Evolutionary conservation across 345 rosid genomes (phyloP).

Genomic region (Sisymbrium irio): DNA sequence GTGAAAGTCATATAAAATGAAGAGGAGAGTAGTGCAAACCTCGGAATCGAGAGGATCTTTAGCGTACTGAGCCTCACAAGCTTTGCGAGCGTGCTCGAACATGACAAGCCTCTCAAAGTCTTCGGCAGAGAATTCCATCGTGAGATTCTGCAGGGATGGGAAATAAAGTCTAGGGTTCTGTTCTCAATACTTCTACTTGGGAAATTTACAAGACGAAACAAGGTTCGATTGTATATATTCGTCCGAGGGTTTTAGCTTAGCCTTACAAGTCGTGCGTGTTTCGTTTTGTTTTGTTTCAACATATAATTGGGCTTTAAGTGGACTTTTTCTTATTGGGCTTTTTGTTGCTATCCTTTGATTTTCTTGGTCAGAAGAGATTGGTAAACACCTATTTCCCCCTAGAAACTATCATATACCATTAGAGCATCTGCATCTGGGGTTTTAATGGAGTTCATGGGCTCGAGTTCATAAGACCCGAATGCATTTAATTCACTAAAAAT

Average conservation of each 20-base stretch:
- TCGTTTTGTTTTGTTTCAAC: not conserved
- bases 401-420: too few species aligned
- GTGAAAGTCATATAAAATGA: not conserved
- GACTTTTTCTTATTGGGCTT: not conserved
- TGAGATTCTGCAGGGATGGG: not conserved
- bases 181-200: not conserved
- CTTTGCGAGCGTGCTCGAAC: constrained; percentile 54
- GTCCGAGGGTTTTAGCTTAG: constrained; percentile 24
- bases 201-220: not conserved
- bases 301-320: not conserved
- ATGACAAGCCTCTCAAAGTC: constrained; percentile 56
- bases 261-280: not conserved
- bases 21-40: constrained; percentile 30
- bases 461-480: too few species aligned
- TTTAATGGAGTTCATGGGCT: too few species aligned
- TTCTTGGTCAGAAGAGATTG: too few species aligned
- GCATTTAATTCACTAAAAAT: too few species aligned
- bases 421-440: too few species aligned
- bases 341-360: not conserved
- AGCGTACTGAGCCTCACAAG: constrained; percentile 52
- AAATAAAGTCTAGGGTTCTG: constrained; percentile 8
- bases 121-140: constrained; percentile 57
- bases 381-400: too few species aligned
- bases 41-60: constrained; percentile 63
- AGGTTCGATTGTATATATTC: not conserved